A percentile compares a stretch with the other conserved stretches of the same genome.
Conservation (phyloP, 2,329 filamentous ascomycete genomes). For the Xylaria sp. region DNA sequence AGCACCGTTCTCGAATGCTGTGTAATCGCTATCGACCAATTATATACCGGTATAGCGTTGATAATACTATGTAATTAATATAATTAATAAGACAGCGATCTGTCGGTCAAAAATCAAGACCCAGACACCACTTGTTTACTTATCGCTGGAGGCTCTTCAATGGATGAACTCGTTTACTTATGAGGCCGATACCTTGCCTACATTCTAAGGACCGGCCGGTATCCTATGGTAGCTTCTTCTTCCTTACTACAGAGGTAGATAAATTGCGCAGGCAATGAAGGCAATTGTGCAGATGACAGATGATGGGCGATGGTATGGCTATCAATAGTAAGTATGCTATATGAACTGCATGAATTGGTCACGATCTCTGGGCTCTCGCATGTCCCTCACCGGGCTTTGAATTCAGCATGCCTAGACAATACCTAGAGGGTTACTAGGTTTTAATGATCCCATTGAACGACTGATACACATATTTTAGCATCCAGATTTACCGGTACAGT, state of each 20-base stretch:
- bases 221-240: neutral
- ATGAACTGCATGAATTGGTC: constrained; percentile 26
- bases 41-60: neutral
- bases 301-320: constrained; percentile 1
- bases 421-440: neutral
- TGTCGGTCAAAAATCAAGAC: neutral
- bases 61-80: neutral
- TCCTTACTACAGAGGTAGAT: neutral
- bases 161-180: neutral
- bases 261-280: neutral
- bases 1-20: neutral
- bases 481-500: neutral
- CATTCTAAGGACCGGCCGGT: neutral
- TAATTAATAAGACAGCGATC: neutral
- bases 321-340: constrained; percentile 7
- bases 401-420: neutral
- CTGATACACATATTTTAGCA: neutral
- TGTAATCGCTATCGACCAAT: constrained; percentile 4
- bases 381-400: constrained; percentile 19
- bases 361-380: neutral
- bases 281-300: neutral
- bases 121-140: neutral
- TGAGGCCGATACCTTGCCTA: neutral
- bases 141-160: neutral
- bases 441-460: constrained; percentile 24